Conservation (phyloP, 75 land plant genomes). For the Isoetes taiwanensis region DNA sequence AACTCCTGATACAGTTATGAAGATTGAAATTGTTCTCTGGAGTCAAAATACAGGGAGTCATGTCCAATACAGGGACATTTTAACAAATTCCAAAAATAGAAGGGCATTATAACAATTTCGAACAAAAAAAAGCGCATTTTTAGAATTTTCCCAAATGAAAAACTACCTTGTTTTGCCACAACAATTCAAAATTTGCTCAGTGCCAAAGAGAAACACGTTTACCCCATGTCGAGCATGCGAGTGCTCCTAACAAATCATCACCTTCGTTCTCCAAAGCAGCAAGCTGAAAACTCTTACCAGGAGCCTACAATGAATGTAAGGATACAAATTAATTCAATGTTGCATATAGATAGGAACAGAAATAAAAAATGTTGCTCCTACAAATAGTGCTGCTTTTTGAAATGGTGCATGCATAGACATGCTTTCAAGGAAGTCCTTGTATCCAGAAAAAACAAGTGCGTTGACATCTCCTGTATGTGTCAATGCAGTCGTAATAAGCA, state of each 20-base stretch:
- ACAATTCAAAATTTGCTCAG: slow-evolving; percentile 53
- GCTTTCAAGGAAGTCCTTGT: slow-evolving; percentile 37
- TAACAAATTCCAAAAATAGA: too few relatives aligned
- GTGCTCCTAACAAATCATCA: slow-evolving; percentile 46
- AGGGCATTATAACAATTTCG: too few relatives aligned
- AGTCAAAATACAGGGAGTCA: too few relatives aligned
- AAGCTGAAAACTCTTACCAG: slow-evolving; percentile 52
- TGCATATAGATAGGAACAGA: too few relatives aligned
- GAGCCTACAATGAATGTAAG: too few relatives aligned
- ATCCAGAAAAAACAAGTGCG: slow-evolving; percentile 68
- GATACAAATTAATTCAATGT: too few relatives aligned
- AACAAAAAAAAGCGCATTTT: too few relatives aligned
- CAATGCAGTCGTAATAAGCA: slow-evolving; percentile 58
- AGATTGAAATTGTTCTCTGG: too few relatives aligned
- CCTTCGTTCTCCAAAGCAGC: slow-evolving; percentile 50
- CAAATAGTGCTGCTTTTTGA: slow-evolving; percentile 55
- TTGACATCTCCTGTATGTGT: slow-evolving; percentile 57
- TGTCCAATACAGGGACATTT: too few relatives aligned
- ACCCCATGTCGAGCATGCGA: slow-evolving; percentile 70
- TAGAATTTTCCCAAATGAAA: background rate
- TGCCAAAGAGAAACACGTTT: slow-evolving; percentile 60
- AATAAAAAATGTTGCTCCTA: too few relatives aligned
- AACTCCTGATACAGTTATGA: too few relatives aligned
- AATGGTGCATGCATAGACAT: slow-evolving; percentile 64
- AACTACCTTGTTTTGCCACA: slow-evolving; percentile 29